Base-by-base conservation (phyloP, 2,329 filamentous ascomycete genomes). In the Claviceps maximensis region DNA sequence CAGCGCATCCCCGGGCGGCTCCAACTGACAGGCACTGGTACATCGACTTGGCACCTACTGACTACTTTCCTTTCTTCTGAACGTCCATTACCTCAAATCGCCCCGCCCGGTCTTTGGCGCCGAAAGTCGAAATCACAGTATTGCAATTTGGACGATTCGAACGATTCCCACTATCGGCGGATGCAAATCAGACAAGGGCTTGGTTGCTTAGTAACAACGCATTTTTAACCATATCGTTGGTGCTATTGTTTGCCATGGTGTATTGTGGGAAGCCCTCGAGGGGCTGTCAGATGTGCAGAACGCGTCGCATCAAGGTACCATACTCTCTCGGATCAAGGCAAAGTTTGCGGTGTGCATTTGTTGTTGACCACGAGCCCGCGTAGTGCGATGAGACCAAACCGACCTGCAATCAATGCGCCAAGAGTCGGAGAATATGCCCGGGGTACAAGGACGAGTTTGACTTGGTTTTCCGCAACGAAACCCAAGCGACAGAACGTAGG, bases 271-370 rank as follows among this genome's bases (percentile, higher is more conserved):
- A 82, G 67, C 79, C 82, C 61, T 84, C 80, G 1, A 71, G 74
- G 69, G 84, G 83, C 60, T 88, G 84, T 61, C 83, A 86, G 69
- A 87, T 84, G 78, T 88, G 84, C 65, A 78, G 84, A 64, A 84
- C 77, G 38, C 76, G 84, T 58, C 76, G 84, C 60, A 87, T 88
- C 63, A 87, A 87, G 77, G 84, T 85, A 73, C 19, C 47, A 2
- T 40, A 29, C 21, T 13, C 12, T 21, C 27, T 47, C 15, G 10
- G 29, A 23, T 27, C 27, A n/a, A 17, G 19, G 19, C 46, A 41
- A n/a, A 9, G 9, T 15, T 8, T 21, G 2, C 6, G 21, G 29
- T 7, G 38, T 48, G n/a, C 15, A 9, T 15, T 9, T 21, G 7
- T 17, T 31, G 29, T 48, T 55, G 31, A 53, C 49, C 42, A 17